Percentiles rank a stretch among this genome's conserved stretches.
Evolutionary conservation across 169 alveolate genomes (phyloP).

Genomic region (Eimeria sp.): DNA sequence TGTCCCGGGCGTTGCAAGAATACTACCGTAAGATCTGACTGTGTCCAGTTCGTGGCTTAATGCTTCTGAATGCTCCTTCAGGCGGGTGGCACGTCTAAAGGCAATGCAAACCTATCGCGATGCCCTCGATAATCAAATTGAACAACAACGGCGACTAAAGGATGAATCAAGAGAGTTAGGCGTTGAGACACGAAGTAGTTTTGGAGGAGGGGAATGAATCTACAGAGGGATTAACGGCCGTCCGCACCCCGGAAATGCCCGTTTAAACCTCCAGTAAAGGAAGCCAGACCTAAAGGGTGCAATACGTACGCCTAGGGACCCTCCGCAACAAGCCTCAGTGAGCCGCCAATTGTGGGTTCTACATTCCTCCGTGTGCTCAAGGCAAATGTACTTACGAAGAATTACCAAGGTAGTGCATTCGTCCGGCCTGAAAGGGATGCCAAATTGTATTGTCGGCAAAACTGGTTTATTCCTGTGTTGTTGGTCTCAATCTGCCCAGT

Average conservation of each 20-base stretch:
- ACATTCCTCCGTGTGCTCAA: not conserved
- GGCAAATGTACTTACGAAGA: not conserved
- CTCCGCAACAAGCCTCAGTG: not conserved
- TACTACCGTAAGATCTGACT: not conserved
- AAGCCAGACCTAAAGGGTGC: not conserved
- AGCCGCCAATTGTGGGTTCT: too few species aligned
- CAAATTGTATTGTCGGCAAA: not conserved
- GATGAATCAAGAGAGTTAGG: not conserved
- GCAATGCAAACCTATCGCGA: constrained; percentile 63
- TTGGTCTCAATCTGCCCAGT: not conserved
- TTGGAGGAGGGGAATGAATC: not conserved
- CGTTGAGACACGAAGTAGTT: not conserved
- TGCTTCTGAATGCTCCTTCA: not conserved
- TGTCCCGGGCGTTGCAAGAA: not conserved
- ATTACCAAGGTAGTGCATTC: not conserved
- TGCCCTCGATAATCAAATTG: constrained; percentile 45
- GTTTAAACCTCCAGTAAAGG: not conserved
- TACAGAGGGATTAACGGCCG: not conserved
- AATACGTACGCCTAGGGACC: not conserved
- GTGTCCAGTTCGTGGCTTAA: not conserved
- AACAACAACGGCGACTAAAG: not conserved
- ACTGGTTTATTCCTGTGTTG: not conserved
- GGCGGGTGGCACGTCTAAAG: constrained; percentile 7
- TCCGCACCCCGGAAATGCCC: not conserved
- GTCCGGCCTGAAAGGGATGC: not conserved